These are phyloP conservation scores for Didymella sp. DNA, from an alignment of 2,329 filamentous ascomycete species.

Conservation along the genomic window DNA sequence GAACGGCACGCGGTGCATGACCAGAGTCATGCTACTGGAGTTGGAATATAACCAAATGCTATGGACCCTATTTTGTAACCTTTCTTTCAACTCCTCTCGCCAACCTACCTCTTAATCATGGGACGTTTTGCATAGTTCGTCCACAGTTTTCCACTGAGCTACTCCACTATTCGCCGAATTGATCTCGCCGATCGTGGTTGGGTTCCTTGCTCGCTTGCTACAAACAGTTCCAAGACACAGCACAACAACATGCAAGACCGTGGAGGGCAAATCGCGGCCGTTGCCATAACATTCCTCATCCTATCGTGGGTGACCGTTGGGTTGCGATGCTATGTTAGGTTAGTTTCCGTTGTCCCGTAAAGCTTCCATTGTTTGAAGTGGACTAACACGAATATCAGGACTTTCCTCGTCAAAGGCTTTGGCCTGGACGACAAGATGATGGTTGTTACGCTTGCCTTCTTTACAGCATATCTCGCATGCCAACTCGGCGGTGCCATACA, in stretches of 20 bases:
- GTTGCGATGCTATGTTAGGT: slow-evolving; percentile 49
- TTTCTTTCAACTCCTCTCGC: slow-evolving; percentile 7
- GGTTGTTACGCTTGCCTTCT: slow-evolving; percentile 48
- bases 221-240: slow-evolving; percentile 2
- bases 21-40: slow-evolving; percentile 13
- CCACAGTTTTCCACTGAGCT: not conserved
- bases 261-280: slow-evolving; percentile 34
- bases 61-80: slow-evolving; percentile 8
- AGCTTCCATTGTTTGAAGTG: slow-evolving; percentile 2
- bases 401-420: slow-evolving; percentile 47
- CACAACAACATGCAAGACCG: slow-evolving; percentile 34
- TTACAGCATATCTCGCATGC: slow-evolving; percentile 43
- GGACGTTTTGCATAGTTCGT: not conserved
- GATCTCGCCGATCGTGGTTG: slow-evolving; percentile 4
- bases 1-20: slow-evolving; percentile 5
- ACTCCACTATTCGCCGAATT: not conserved
- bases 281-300: slow-evolving; percentile 47
- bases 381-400: slow-evolving; percentile 21
- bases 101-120: not conserved
- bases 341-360: slow-evolving; percentile 14
- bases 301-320: slow-evolving; percentile 49
- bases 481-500: slow-evolving; percentile 48
- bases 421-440: slow-evolving; percentile 52
- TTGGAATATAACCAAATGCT: slow-evolving; percentile 10
- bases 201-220: not conserved